Evolutionary conservation across 2,329 filamentous ascomycete genomes (phyloP), one percentile per base, ranked within the genome.

Genomic region (Xylariaceae sp.): DNA sequence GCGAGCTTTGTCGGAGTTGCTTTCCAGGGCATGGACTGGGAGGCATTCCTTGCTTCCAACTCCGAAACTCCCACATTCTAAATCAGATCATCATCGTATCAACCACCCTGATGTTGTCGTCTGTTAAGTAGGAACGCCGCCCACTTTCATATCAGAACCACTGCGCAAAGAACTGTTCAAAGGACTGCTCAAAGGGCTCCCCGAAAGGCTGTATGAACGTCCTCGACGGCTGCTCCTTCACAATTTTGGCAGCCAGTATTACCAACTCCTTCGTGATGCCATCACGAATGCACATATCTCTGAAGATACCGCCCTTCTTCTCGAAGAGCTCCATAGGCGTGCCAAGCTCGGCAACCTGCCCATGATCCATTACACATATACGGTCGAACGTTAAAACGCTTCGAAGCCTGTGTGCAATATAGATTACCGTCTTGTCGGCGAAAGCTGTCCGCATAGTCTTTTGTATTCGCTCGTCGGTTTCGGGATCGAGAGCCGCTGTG

Each of bases 341-440:
- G 30, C 16, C 30, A 7, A 32, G 62, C 64, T 89, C 84, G 1
- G 76, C 79, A 52, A 89, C 84, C n/a, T 62, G 59, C 1, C 85
- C 85, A 39, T 73, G 65, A 47, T 87, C 83, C 81, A 89, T 83
- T 37, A 89, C 85, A 45, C 81, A 80, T 49, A 89, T 85, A 12
- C 82, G 72, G 59, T 89, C 84, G 56, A 87, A 88, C 29, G 74
- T 72, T 42, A 87, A 79, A 43, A 89, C 85, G 0, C 84, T 87
- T 58, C 79, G 78, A 4, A 58, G 47, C 4, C 53, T 42, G 65
- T 88, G 84, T 15, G 84, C 84, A 59, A 88, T 87, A 56, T 81
- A 85, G 3, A 89, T 63, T 19, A 89, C 56, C 1, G 85, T 87
- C 66, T 82, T 83, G 30, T 79, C 80, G 43, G 72, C 70, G 57